A percentile compares a stretch with the other conserved stretches of the same genome.
Conservation (phyloP, 345 rosid genomes). For the Streptanthus diversifolius region DNA sequence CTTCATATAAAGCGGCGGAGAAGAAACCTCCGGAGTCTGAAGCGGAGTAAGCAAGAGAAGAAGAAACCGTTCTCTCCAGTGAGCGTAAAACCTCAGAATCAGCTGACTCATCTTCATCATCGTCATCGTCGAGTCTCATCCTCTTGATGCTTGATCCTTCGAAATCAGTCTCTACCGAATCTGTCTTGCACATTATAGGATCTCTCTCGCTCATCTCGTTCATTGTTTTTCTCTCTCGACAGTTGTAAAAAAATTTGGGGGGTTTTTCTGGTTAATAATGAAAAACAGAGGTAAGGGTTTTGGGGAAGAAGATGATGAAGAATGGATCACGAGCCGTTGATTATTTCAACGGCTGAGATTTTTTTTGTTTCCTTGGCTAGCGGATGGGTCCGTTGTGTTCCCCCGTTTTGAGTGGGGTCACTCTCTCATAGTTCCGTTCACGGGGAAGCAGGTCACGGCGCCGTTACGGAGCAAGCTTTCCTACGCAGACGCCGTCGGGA, state of each 20-base stretch:
- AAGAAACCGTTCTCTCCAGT: neutral
- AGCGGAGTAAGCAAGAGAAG: conserved; percentile 22
- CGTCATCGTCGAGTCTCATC: conserved; percentile 19
- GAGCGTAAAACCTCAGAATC: neutral
- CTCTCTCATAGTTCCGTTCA: conserved; percentile 9
- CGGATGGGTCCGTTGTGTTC: conserved; percentile 17
- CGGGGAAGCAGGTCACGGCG: conserved; percentile 28
- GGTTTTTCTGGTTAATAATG: conserved; percentile 12
- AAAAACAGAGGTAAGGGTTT: conserved; percentile 28
- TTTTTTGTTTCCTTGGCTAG: neutral
- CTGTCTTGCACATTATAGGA: conserved; percentile 28
- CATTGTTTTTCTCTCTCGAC: neutral
- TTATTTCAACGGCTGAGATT: conserved; percentile 40
- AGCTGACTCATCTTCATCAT: neutral
- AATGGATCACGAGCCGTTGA: conserved; percentile 32
- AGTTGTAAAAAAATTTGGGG: conserved; percentile 10
- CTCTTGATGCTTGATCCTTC: conserved; percentile 44
- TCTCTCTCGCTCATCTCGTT: conserved; percentile 27
- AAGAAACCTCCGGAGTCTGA: conserved; percentile 30
- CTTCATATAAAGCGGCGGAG: neutral
- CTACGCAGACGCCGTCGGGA: conserved; percentile 31
- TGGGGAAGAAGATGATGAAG: neutral
- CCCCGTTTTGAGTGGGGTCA: conserved; percentile 18
- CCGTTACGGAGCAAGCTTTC: conserved; percentile 29
- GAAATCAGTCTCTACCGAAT: neutral